These are phyloP conservation scores for Pugionium cornutum DNA, from an alignment of 345 rosid species.

Conservation along the genomic window DNA sequence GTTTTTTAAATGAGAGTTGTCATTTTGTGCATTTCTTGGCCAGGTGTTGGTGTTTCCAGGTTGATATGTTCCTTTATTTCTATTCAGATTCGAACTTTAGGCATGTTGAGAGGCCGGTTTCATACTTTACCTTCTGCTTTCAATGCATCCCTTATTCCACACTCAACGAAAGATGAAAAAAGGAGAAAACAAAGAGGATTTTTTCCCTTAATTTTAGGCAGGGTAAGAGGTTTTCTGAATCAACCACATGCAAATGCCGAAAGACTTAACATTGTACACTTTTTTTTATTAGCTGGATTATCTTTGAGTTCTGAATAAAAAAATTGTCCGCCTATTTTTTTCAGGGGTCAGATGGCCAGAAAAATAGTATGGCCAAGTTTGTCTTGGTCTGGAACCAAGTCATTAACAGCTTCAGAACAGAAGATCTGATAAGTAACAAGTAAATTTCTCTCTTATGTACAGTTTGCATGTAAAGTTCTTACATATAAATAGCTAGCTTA, in stretches of 20 bases:
- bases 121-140: conserved; percentile 88
- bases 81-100: conserved; percentile 85
- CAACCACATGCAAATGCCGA: not conserved
- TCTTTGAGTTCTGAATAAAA: not conserved
- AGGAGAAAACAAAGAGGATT: conserved; percentile 48
- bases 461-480: not conserved
- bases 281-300: not conserved
- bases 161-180: conserved; percentile 47
- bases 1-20: conserved; percentile 23
- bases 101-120: conserved; percentile 94
- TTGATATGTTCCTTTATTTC: conserved; percentile 32
- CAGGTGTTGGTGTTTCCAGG: conserved; percentile 17
- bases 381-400: conserved; percentile 93
- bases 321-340: not conserved
- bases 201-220: conserved; percentile 48
- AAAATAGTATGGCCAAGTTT: conserved; percentile 69
- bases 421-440: conserved; percentile 94
- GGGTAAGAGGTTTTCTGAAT: conserved; percentile 49
- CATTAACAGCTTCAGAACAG: conserved; percentile 66
- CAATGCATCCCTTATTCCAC: conserved; percentile 66
- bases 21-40: conserved; percentile 11
- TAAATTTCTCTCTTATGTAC: conserved; percentile 33
- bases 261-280: not conserved
- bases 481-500: conserved; percentile 6
- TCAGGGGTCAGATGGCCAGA: conserved; percentile 54